Conservation (phyloP, 2,329 filamentous ascomycete genomes). For the Alternaria dauci region DNA sequence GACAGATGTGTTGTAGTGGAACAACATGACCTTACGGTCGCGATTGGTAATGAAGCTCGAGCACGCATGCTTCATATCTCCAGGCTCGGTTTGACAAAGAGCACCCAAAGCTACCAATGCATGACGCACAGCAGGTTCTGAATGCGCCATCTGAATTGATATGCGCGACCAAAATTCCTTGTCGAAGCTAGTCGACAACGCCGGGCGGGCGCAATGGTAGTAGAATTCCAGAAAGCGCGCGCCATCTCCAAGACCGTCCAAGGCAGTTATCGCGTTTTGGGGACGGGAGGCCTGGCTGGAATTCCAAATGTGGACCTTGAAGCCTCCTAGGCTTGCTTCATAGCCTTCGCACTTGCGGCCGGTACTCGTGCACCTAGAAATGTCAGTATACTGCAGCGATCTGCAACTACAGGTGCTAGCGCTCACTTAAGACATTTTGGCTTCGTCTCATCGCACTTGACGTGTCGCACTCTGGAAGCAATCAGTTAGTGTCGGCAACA, state of each 20-base stretch:
- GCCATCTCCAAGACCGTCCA: slow-evolving; percentile 24
- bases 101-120: slow-evolving; percentile 55
- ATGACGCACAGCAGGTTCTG: slow-evolving; percentile 55
- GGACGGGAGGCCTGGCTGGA: slow-evolving; percentile 3
- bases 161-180: slow-evolving; percentile 54
- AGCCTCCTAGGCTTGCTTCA: slow-evolving; percentile 6
- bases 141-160: slow-evolving; percentile 53
- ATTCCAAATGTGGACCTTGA: slow-evolving; percentile 13
- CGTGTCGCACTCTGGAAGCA: slow-evolving; percentile 15
- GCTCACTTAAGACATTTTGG: slow-evolving; percentile 31
- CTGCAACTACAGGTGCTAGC: background rate
- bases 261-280: slow-evolving; percentile 13
- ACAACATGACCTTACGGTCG: slow-evolving; percentile 40
- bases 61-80: slow-evolving; percentile 29
- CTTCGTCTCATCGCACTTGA: slow-evolving; percentile 40
- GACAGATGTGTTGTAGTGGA: slow-evolving; percentile 56
- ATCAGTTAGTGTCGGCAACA: background rate
- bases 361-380: slow-evolving; percentile 37
- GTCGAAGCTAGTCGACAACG: slow-evolving; percentile 45
- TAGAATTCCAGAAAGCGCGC: slow-evolving; percentile 53
- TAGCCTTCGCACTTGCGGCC: slow-evolving; percentile 45
- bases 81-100: slow-evolving; percentile 37
- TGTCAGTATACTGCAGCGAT: slow-evolving; percentile 5
- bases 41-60: slow-evolving; percentile 13
- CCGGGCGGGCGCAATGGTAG: slow-evolving; percentile 48